Base-by-base conservation (phyloP, 139 green algal species). In the Chlamydomonas applanata region DNA sequence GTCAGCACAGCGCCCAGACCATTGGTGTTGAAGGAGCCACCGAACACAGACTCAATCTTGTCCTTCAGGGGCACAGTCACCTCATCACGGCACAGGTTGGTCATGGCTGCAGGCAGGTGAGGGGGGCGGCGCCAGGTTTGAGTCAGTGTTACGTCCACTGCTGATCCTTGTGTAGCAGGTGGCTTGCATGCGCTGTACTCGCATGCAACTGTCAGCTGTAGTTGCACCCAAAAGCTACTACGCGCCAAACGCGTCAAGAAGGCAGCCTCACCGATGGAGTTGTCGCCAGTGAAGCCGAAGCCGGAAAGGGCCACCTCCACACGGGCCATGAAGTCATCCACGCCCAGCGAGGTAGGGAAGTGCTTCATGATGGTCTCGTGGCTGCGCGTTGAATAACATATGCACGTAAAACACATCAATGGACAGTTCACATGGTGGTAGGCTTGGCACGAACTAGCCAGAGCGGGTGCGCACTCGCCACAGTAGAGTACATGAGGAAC, bases 81-180 rank as follows among this genome's bases (percentile, higher is more conserved):
- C 89, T 97, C 92, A 59, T 97, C 92, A 77, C 92, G 89, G 89
- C 92, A 97, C 63, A 96, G 81, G 86, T 94, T 95, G 72, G 86
- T 87, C 69, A 92, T 85, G 62, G 89, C 89, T 91, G 78, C 57
- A 35, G 36, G 53, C 1, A 20, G 67, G 3, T 49, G 53, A 14
- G 11, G 62, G 34, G 32, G 52, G 24, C 22, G 2, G 34, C 17
- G 11, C n/a, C 19, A 16, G 65, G 65, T 32, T 30, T 2, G 35
- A 7, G 36, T 36, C 22, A 45, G 52, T n/a, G n/a, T n/a, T n/a
- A n/a, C n/a, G n/a, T n/a, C n/a, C n/a, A n/a, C n/a, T n/a, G n/a
- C n/a, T n/a, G n/a, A n/a, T n/a, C n/a, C n/a, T n/a, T n/a, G n/a
- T n/a, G n/a, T 33, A 52, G 62, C n/a, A 16, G 17, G 24, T 7